Percentiles rank a stretch among this genome's conserved stretches.
Conservation (phyloP, 345 rosid species). For the Angophora floribunda region DNA sequence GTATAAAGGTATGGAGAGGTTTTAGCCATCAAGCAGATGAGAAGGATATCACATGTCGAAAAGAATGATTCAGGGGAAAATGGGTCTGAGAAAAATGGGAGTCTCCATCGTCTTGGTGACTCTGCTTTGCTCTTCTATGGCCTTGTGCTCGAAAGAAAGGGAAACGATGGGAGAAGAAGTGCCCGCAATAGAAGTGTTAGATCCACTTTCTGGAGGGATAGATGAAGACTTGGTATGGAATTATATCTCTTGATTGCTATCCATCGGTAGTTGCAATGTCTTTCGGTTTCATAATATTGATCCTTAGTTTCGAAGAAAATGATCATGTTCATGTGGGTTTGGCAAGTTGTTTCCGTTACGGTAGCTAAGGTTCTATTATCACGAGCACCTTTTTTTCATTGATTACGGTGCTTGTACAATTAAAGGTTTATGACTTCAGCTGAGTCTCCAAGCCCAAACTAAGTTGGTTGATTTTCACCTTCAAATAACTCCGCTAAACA, state of each 20-base stretch:
- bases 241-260: not conserved
- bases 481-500: not conserved
- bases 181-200: constrained; percentile 22
- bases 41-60: constrained; percentile 5
- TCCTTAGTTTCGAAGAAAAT: not conserved
- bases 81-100: constrained; percentile 12
- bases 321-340: not conserved
- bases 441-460: not conserved
- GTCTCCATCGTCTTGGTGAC: constrained; percentile 15
- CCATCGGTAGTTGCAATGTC: not conserved
- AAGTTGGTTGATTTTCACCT: not conserved
- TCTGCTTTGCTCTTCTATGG: constrained; percentile 26
- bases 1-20: not conserved
- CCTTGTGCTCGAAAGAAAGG: constrained; percentile 21
- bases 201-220: constrained; percentile 40
- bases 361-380: not conserved
- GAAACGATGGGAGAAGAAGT: constrained; percentile 24
- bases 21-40: constrained; percentile 28
- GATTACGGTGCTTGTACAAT: not conserved
- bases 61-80: constrained; percentile 12
- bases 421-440: not conserved
- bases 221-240: constrained; percentile 41
- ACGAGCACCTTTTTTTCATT: not conserved
- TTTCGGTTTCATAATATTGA: not conserved
- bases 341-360: not conserved